Conservation (phyloP, 768 basidiomycete species). For the Mycena polygramma region DNA sequence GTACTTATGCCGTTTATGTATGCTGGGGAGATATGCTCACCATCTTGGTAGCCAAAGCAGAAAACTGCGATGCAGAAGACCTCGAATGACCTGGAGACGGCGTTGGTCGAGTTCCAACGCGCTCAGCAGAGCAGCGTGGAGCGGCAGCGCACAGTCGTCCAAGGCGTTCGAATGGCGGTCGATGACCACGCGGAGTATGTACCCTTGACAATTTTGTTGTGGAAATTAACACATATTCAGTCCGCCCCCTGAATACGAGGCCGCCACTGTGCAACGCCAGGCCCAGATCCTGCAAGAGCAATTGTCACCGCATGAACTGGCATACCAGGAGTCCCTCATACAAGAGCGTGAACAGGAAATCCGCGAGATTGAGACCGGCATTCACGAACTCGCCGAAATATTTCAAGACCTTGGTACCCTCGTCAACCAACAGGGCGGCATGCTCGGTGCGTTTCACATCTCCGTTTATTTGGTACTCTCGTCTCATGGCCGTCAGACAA, state of each 20-base stretch:
- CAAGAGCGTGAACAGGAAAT: constrained; percentile 97
- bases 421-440: constrained; percentile 93
- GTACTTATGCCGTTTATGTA: constrained; percentile 55
- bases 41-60: constrained; percentile 70
- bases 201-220: not conserved
- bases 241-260: constrained; percentile 50
- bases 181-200: constrained; percentile 68
- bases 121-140: constrained; percentile 93
- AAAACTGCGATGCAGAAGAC: constrained; percentile 92
- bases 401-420: constrained; percentile 96
- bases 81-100: constrained; percentile 91
- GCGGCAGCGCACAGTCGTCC: constrained; percentile 88
- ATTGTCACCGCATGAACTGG: constrained; percentile 89
- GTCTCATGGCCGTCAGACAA: constrained; percentile 75
- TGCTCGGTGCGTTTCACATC: constrained; percentile 78
- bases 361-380: constrained; percentile 95
- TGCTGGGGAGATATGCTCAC: not conserved
- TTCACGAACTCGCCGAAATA: constrained; percentile 96
- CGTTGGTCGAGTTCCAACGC: constrained; percentile 90
- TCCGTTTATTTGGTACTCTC: not conserved
- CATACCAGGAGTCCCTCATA: constrained; percentile 95
- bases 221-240: constrained; percentile 1
- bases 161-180: constrained; percentile 85
- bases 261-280: constrained; percentile 72
- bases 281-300: constrained; percentile 78